Evolutionary conservation across 148 eudicot genomes (phyloP), one percentile per base, ranked within the genome.

Genomic region (Linanthus parryae): DNA sequence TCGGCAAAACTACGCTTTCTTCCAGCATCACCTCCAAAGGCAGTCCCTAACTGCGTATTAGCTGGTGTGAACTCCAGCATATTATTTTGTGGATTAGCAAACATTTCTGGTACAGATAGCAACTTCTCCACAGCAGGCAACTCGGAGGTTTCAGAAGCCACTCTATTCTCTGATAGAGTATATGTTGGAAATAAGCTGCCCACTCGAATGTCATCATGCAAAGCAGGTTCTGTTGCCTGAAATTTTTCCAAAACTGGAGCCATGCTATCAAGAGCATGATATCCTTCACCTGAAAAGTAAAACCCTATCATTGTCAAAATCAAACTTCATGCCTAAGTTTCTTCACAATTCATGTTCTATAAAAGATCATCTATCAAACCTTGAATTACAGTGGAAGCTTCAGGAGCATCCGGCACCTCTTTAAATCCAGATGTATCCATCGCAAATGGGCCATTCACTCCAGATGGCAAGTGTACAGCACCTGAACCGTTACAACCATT

Each of bases 1-100:
- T 92, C 98, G 1, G 85, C 73, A 48, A 66, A 87, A 69, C 79
- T 87, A 56, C 98, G 86, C 70, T 92, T 92, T 61, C 70, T 84
- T 44, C 58, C 66, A 40, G 72, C 66, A 65, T 65, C 76, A 68
- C 66, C 73, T 28, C 44, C 73, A 66, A 65, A 67, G 20, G 55
- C 68, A 37, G 56, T 53, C 34, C 43, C 59, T 27, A 70, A 46
- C 18, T 26, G 30, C 12, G 65, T 58, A 29, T 53, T 51, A 25
- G 46, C 71, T 46, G 95, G 94, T 44, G 85, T 84, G 57, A 54
- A 62, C 41, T 75, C 90, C 35, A 65, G 49, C 54, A 76, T 53
- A 59, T 64, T 60, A 41, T 53, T 55, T 11, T 70, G 59, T 49
- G 44, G 62, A 54, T 67, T 69, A 44, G 20, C 43, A 48, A 40